A percentile compares a stretch with the other conserved stretches of the same genome.
phyloP scores from a whole-genome alignment of 2,329 filamentous ascomycete species.

The Onygena corvina region DNA sequence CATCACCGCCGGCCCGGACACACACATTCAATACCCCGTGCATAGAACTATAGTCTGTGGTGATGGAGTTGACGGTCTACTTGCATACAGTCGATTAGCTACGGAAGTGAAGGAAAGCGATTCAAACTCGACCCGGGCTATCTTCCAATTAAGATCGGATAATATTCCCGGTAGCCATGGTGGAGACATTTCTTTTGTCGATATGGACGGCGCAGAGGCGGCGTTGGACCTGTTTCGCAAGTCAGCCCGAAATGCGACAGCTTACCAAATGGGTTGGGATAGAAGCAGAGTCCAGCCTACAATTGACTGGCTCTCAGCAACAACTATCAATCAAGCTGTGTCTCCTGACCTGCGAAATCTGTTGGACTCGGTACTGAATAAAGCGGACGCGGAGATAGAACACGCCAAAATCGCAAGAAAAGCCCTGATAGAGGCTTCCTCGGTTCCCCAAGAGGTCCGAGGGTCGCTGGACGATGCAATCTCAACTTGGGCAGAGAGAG shows the following conservation, averaged over 20 bases:
- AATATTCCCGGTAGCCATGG: constrained; percentile 28
- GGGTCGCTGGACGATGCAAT: constrained; percentile 48
- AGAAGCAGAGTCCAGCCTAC: constrained; percentile 56
- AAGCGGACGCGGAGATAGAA: constrained; percentile 25
- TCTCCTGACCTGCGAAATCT: constrained; percentile 56
- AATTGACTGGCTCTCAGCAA: constrained; percentile 50
- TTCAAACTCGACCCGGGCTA: constrained; percentile 23
- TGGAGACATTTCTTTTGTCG: constrained; percentile 42
- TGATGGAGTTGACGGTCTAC: constrained; percentile 56
- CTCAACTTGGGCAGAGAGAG: constrained; percentile 61
- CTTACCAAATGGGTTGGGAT: constrained; percentile 64
- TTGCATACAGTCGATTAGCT: constrained; percentile 27
- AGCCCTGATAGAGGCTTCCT: constrained; percentile 22
- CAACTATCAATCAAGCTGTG: constrained; percentile 36
- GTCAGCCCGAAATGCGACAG: constrained; percentile 55
- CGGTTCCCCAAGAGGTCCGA: constrained; percentile 36
- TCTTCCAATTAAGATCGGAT: constrained; percentile 38
- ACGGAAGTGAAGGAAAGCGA: constrained; percentile 23
- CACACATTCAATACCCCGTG: constrained; percentile 65
- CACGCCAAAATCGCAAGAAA: constrained; percentile 24
- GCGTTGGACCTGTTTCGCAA: constrained; percentile 57
- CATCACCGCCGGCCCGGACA: constrained; percentile 51
- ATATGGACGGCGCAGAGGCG: constrained; percentile 49
- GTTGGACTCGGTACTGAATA: constrained; percentile 52
- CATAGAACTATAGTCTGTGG: constrained; percentile 68